Conservation (phyloP, 148 eudicot species). For the Tetragonia tetragonoides region DNA sequence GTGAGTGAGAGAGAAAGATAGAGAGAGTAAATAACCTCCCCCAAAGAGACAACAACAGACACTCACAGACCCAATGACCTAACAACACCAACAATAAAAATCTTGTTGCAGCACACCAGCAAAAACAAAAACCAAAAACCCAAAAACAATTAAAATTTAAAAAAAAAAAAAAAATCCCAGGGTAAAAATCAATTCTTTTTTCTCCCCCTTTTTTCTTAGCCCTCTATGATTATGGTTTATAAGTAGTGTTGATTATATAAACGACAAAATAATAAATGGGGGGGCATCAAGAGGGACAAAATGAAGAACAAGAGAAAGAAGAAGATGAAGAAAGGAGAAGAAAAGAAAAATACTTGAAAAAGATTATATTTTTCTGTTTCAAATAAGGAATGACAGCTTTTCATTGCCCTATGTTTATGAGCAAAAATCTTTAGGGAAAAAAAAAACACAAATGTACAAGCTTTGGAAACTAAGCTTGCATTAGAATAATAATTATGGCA, state of each 20-base stretch:
- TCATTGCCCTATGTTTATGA: slow-evolving; percentile 13
- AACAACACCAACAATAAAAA: slow-evolving; percentile 29
- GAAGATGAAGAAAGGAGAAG: not conserved
- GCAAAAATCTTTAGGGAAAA: slow-evolving; percentile 17
- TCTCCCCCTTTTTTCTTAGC: not conserved
- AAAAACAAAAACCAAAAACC: slow-evolving; percentile 14
- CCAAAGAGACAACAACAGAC: slow-evolving; percentile 31
- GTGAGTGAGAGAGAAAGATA: slow-evolving; percentile 12
- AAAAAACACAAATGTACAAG: not conserved
- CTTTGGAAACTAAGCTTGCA: slow-evolving; percentile 10
- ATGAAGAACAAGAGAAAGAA: slow-evolving; percentile 13
- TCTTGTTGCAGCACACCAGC: slow-evolving; percentile 31
- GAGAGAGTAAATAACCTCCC: slow-evolving; percentile 16
- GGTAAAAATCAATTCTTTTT: slow-evolving; percentile 10
- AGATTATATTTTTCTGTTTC: not conserved
- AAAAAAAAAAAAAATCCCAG: not conserved
- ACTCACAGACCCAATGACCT: slow-evolving; percentile 30
- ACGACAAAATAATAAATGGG: slow-evolving; percentile 45
- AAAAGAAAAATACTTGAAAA: not conserved
- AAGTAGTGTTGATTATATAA: slow-evolving; percentile 31
- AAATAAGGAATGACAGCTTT: slow-evolving; percentile 31
- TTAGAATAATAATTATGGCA: slow-evolving; percentile 4
- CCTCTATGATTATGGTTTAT: slow-evolving; percentile 27
- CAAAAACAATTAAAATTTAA: slow-evolving; percentile 15
- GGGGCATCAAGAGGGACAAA: slow-evolving; percentile 22